phyloP scores from a whole-genome alignment of 176 grass and related monocot genomes.

The Poa pratensis region DNA sequence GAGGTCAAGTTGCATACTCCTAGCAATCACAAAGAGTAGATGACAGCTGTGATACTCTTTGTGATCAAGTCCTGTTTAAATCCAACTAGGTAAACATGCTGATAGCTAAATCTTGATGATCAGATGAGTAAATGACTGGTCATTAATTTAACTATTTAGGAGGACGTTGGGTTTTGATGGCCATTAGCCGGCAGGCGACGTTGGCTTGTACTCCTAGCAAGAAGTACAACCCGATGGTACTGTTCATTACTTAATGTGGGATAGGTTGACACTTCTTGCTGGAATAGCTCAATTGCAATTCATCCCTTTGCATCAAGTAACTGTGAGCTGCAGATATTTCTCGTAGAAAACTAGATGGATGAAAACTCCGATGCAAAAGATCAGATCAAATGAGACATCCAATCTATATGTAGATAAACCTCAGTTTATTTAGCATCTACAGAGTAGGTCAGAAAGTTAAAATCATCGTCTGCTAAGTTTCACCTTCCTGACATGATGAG shows the following conservation, averaged over 20 bases:
- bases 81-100: background rate
- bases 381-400: background rate
- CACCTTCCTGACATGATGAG: background rate
- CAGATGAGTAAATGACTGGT: too few species aligned
- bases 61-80: conserved; percentile 2
- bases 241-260: background rate
- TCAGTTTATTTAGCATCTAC: background rate
- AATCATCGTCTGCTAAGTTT: background rate
- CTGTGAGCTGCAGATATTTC: background rate
- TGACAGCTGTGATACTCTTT: background rate
- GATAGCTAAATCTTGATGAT: too few species aligned
- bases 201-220: too few species aligned
- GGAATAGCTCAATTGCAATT: background rate
- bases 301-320: background rate
- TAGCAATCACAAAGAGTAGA: too few species aligned
- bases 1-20: background rate
- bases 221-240: background rate
- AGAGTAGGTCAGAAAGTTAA: background rate
- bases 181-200: background rate
- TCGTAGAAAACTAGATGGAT: background rate
- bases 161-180: background rate
- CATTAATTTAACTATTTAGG: background rate
- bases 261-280: background rate
- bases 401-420: background rate
- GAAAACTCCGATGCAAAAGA: background rate